These are phyloP conservation scores for Flaveria bidentis DNA, from an alignment of 129 eudicot genomes.

Conservation along the genomic window DNA sequence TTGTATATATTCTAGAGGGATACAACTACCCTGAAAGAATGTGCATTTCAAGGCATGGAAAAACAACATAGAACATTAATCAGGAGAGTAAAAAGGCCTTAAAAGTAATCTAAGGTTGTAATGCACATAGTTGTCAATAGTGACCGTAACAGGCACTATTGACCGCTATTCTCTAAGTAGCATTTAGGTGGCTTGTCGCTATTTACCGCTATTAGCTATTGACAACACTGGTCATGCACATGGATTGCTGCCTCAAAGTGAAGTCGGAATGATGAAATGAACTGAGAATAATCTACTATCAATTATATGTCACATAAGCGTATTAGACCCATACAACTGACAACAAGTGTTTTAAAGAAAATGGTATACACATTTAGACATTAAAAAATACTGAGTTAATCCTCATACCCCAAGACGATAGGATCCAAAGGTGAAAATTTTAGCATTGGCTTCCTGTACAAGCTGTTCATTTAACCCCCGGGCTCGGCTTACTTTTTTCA, in stretches of 20 bases:
- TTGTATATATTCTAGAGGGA: too few relatives aligned
- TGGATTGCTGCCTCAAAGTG: neutral
- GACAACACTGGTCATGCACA: neutral
- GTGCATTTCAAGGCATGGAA: neutral
- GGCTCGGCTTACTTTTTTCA: conserved; percentile 74
- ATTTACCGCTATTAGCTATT: too few relatives aligned
- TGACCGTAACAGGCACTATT: too few relatives aligned
- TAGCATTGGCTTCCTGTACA: conserved; percentile 95
- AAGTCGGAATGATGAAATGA: neutral
- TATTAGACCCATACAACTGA: too few relatives aligned
- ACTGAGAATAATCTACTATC: neutral
- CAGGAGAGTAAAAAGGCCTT: neutral
- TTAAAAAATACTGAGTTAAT: neutral
- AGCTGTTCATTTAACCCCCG: conserved; percentile 81
- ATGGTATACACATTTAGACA: neutral
- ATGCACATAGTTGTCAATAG: neutral
- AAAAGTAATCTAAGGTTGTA: neutral
- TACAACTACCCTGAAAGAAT: neutral
- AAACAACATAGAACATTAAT: neutral
- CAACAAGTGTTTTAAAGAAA: too few relatives aligned
- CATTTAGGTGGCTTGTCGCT: too few relatives aligned
- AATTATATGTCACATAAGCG: neutral
- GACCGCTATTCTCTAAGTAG: too few relatives aligned
- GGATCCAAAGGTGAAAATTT: conserved; percentile 96
- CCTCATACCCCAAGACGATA: conserved; percentile 81